Base-by-base conservation (phyloP, 2,329 filamentous ascomycete genomes). In the Colletotrichum sp. region DNA sequence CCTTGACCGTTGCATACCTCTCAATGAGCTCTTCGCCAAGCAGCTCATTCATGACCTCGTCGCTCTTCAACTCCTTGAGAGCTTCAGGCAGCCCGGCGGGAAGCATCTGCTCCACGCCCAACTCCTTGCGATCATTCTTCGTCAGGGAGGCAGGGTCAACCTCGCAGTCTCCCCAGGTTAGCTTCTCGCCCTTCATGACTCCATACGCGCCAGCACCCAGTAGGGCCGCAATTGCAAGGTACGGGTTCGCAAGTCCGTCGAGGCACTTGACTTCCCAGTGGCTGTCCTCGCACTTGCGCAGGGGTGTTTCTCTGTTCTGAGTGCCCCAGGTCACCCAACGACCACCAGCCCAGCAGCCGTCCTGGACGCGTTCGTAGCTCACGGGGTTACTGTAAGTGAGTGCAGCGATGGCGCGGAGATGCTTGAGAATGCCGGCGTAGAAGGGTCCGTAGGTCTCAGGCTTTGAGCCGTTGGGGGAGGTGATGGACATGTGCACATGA, bases 161-260 rank as follows among this genome's bases (percentile, higher is more conserved):
- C 9, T 80, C 79, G 76, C 91, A 92, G 79, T 94, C 92, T 36
- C 85, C 81, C 84, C 88, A 88, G 15, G 80, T 79, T 64, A 93
- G 82, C 64, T 82, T 77, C 70, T 86, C 83, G 61, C 76, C 62
- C 34, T 75, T 77, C 10, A 70, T 58, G 4, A 95, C 78, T 0
- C 94, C 94, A 2, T 88, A 76, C 0, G 90, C 83, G 0, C 94
- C 94, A 0, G 91, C 90, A 1, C 87, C 88, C 1, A 95, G 80
- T 1, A 95, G 81, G 0, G 91, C 92, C 0, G 90, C 88, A 22
- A 94, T 82, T 1, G 91, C 93, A 3, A 97, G 83, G 81, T 97
- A 97, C 70, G 93, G 91, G 80, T 97, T 97, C 5, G 94, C 94
- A 22, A 95, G 84, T 0, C 95, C 95, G 80, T 97, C 95, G n/a